Percentiles rank a stretch among this genome's conserved stretches.
Evolutionary conservation across 148 eudicot genomes (phyloP).

Genomic region (Fallopia convolvulus): DNA sequence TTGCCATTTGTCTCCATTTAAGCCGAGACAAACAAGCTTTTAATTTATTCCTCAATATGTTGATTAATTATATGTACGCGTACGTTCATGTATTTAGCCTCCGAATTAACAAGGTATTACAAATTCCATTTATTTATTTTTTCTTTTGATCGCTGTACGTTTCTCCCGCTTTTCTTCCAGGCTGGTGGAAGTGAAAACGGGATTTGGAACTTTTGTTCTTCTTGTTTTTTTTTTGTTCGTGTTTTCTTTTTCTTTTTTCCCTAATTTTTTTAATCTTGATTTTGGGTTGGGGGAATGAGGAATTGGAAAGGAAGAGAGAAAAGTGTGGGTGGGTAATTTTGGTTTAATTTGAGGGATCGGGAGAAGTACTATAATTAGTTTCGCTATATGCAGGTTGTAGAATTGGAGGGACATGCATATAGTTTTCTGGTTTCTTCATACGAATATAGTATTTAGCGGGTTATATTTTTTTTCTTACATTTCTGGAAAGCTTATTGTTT

Average conservation of each 20-base stretch:
- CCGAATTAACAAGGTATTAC: neutral
- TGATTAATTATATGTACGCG: neutral
- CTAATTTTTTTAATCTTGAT: neutral
- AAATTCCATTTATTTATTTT: neutral
- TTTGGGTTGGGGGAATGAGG: neutral
- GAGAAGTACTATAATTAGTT: neutral
- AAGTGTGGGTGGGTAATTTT: neutral
- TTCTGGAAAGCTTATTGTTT: too few relatives aligned
- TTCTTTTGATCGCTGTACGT: neutral
- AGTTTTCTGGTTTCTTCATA: neutral
- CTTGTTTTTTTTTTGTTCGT: neutral
- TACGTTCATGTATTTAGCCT: too few relatives aligned
- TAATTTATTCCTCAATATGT: neutral
- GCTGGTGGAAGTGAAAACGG: neutral
- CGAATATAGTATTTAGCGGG: neutral
- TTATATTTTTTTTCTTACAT: too few relatives aligned
- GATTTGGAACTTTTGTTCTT: neutral
- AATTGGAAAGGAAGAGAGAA: neutral
- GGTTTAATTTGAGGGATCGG: neutral
- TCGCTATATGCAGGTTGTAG: neutral
- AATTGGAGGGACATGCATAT: neutral
- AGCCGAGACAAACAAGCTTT: conserved; percentile 2
- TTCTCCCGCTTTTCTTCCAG: neutral
- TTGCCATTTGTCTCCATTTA: neutral
- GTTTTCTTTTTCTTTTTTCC: neutral